Base-by-base conservation (phyloP, 2,329 filamentous ascomycete species). In the Neonectria sp. region DNA sequence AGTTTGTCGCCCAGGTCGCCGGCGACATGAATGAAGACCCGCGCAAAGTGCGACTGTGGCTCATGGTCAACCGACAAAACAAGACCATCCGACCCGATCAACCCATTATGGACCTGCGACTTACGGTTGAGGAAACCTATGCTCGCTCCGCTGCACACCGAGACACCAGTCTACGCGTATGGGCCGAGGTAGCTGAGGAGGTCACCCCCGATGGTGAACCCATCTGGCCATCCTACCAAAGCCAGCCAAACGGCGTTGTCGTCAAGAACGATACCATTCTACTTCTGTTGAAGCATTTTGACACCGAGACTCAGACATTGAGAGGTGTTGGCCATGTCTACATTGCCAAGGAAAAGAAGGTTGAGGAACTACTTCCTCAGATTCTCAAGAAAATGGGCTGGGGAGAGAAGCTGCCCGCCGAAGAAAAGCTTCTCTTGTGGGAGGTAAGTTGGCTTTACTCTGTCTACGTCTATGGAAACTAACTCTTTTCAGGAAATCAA, bases 41-140 rank as follows among this genome's bases (percentile, higher is more conserved):
- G 0, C 90, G 90, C 63, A 88, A 89, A 68, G 82, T 98, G 27
- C 90, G 96, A 25, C 88, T 97, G 21, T 99, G 96, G 97, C 90
- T 94, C 61, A 98, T 99, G 95, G 96, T 99, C 1, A 98, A 98
- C 78, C 92, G 96, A 12, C 96, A 99, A 80, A 99, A 99, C 79
- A 98, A 97, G 81, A 99, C 96, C 0, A 92, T 94, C 43, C 90
- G 96, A 21, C 96, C 97, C 0, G 96, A 99, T 78, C 91, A 94
- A 65, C 93, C 95, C 0, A 90, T 99, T 55, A 89, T 89, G 78
- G 95, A 97, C 76, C 83, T 90, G 2, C 87, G 91, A 6, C 92
- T 94, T 79, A 95, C 91, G 0, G 85, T 96, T 15, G 93, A 95
- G 73, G 95, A 98, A 65, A 83, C 85, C 0, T 89, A 84, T 70